Evolutionary conservation across 768 basidiomycete species (phyloP), one percentile per base, ranked within the genome.

Genomic region (Neoboletus brunneissimus): DNA sequence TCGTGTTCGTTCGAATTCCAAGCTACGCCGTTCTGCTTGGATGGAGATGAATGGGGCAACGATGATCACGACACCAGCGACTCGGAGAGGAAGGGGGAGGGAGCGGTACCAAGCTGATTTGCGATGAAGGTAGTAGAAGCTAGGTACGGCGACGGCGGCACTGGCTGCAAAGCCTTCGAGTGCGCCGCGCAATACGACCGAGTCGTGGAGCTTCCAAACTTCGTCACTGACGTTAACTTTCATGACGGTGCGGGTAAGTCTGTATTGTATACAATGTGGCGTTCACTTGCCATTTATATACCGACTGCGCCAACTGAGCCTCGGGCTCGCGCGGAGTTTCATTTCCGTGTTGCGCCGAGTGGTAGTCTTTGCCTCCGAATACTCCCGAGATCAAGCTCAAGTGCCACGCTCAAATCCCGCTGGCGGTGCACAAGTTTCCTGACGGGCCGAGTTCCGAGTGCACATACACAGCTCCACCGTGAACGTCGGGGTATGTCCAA

Each of bases 21-120:
- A 71, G 31, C 83, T 82, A 12, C 86, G 83, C 4, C 83, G 79
- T 65, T 93, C 91, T 6, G 86, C 91, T 58, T 86, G 83, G 43
- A 93, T 88, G 20, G 86, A 81, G 22, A 87, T 73, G 45, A 79
- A 72, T 0, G 91, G 91, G 0, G 84, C 83, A 48, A 86, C 78
- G 54, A 90, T 53, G 48, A 89, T 75, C 52, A 92, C 77, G n/a
- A 84, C 73, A 16, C 86, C 86, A 1, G 91, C 76, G 0, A 82
- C 76, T 64, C 92, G 92, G 42, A 93, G 75, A 0, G 87, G 82
- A 0, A 81, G 67, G 0, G 88, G 89, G 0, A 93, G 77, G 0
- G 74, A 63, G 57, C 86, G 82, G 68, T 89, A 92, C 60, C 82
- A 80, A 0, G 82, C 71, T 64, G 78, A 83, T 31, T 72, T 70